Percentiles rank a stretch among this genome's conserved stretches.
These are phyloP conservation scores for Clohesyomyces aquaticus DNA, from an alignment of 495 filamentous ascomycete species.

Conservation along the genomic window DNA sequence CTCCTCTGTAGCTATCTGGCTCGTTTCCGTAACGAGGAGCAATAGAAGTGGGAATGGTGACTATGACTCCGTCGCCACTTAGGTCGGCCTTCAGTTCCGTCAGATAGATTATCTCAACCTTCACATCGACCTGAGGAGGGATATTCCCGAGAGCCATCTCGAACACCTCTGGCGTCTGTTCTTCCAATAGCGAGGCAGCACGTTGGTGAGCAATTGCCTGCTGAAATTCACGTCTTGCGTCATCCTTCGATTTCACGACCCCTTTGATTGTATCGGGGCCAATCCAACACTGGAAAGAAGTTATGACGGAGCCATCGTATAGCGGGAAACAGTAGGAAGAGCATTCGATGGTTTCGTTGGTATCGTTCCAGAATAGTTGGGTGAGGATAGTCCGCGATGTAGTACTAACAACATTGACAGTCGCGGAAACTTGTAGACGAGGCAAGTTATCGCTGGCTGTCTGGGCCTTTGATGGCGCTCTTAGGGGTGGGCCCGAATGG, in stretches of 20 bases:
- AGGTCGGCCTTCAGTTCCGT: constrained; percentile 39
- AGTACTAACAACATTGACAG: constrained; percentile 11
- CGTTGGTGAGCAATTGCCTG: constrained; percentile 30
- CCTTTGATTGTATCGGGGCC: neutral
- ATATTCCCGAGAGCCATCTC: constrained; percentile 42
- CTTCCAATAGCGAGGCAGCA: constrained; percentile 40
- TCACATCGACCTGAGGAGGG: constrained; percentile 38
- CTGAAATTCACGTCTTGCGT: constrained; percentile 12
- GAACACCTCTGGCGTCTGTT: constrained; percentile 43
- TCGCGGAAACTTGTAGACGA: constrained; percentile 1
- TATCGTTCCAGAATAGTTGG: neutral
- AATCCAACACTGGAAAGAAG: neutral
- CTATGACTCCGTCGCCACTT: constrained; percentile 24
- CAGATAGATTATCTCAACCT: constrained; percentile 29
- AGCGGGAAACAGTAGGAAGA: constrained; percentile 13
- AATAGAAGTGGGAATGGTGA: constrained; percentile 43
- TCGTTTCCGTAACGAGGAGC: constrained; percentile 42
- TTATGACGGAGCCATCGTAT: constrained; percentile 9
- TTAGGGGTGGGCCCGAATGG: neutral
- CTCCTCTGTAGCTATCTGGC: too few species aligned
- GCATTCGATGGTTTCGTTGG: neutral
- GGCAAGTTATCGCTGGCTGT: neutral
- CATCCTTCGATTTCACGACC: constrained; percentile 8
- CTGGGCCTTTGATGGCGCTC: neutral
- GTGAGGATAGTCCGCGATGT: neutral